Evolutionary conservation across 2,329 filamentous ascomycete species (phyloP), one percentile per base, ranked within the genome.

Genomic region (Zalaria obscura): DNA sequence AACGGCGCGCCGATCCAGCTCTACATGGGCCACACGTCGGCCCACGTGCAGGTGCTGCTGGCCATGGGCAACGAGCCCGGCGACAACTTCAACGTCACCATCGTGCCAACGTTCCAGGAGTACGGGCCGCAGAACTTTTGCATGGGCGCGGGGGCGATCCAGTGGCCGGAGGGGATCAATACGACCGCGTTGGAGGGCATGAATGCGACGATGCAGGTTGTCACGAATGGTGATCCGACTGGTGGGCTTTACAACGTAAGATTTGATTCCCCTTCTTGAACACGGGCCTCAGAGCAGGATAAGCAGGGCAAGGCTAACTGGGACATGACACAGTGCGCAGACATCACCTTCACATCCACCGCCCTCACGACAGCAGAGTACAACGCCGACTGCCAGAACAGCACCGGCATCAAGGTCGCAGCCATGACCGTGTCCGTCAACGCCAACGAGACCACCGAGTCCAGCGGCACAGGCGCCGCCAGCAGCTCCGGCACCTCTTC

Each of bases 1-100:
- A 62, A 60, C 26, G 64, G 62, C 25, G 66, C 68, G 38, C 68
- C 72, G 5, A 58, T 77, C 35, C 65, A 68, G 42, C 48, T 75
- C 42, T 60, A 66, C 31, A 62, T 75, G 55, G 67, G 69, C 44
- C 72, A 76, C 52, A 60, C 65, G 8, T 63, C 67, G 46, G 64
- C 68, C 27, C 68, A 68, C 36, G 50, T 75, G n/a, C 65, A 69
- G 44, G 63, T 76, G 31, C 66, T 74, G 31, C 53, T 77, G 39
- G 68, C 66, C 27, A 54, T 76, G 10, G 72, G 72, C 32, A 63
- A 63, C 40, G 58, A 73, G 41, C 67, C 68, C 1, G 65, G 65
- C 36, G 69, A 67, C 52, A 76, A 75, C 59, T 87, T 79, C 69
- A 85, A 81, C 67, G 69, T 80, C 58, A 73, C 77, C 29, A 67